phyloP scores from a whole-genome alignment of 805 yeast genomes.

The Candida sithepensis region DNA sequence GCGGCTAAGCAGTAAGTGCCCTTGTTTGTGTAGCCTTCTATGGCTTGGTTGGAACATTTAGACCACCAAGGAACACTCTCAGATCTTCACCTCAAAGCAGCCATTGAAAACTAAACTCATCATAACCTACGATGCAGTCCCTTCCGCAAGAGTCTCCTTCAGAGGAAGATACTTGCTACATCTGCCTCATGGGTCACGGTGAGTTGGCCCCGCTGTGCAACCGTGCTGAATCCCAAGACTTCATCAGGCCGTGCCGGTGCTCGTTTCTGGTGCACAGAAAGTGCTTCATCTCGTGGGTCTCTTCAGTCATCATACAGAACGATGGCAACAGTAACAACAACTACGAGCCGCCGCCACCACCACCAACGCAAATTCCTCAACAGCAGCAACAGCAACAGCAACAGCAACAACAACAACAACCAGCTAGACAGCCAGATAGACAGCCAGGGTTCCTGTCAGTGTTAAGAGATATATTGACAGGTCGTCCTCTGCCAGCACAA shows the following conservation, averaged over 20 bases:
- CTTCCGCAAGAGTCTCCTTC: slow-evolving; percentile 10
- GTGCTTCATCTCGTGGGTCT: slow-evolving; percentile 42
- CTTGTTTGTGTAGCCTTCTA: too few species aligned
- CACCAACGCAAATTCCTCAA: not conserved
- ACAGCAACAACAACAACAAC: slow-evolving; percentile 2
- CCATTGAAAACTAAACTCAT: not conserved
- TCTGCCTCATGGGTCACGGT: slow-evolving; percentile 28
- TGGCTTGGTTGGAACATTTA: too few species aligned
- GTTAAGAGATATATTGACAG: not conserved
- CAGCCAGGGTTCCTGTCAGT: not conserved
- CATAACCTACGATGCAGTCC: slow-evolving; percentile 16
- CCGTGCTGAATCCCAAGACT: slow-evolving; percentile 30
- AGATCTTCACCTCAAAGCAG: too few species aligned
- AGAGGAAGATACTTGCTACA: slow-evolving; percentile 21
- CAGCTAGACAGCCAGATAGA: not conserved
- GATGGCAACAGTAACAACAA: slow-evolving; percentile 2
- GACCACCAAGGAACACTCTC: too few species aligned
- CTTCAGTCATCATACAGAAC: slow-evolving; percentile 5
- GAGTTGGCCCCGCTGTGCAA: slow-evolving; percentile 32
- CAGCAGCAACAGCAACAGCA: not conserved
- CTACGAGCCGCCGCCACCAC: too few species aligned
- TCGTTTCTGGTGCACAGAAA: slow-evolving; percentile 42
- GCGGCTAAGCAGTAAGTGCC: too few species aligned
- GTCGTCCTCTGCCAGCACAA: not conserved
- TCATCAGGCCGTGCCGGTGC: slow-evolving; percentile 45